Percentiles rank a stretch among this genome's conserved stretches.
Evolutionary conservation across 2,329 filamentous ascomycete genomes (phyloP).

Genomic region (Microsporum audouinii): DNA sequence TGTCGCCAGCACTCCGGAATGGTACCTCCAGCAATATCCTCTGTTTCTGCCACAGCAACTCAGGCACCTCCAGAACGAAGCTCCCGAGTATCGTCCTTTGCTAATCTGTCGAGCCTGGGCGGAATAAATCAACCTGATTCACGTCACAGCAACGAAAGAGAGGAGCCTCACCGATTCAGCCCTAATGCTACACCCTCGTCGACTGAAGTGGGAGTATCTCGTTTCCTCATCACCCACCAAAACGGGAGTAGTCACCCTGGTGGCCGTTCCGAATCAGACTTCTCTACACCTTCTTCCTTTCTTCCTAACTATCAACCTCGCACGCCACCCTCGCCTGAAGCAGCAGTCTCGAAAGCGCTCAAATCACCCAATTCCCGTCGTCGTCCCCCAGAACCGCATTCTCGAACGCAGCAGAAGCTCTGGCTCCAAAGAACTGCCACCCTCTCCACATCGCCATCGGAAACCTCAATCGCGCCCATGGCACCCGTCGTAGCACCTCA

Average conservation of each 20-base stretch:
- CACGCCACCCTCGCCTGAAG: conserved; percentile 33
- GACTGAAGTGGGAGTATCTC: conserved; percentile 38
- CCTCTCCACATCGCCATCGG: conserved; percentile 35
- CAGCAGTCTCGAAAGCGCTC: conserved; percentile 20
- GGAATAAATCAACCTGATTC: conserved; percentile 21
- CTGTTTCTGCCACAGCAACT: conserved; percentile 36
- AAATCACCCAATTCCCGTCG: conserved; percentile 24
- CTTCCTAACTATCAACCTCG: conserved; percentile 39
- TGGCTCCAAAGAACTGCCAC: conserved; percentile 38
- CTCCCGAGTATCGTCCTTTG: conserved; percentile 28
- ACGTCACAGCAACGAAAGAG: conserved; percentile 19
- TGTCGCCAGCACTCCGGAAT: conserved; percentile 32
- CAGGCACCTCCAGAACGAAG: conserved; percentile 26
- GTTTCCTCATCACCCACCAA: conserved; percentile 32
- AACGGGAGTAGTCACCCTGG: conserved; percentile 20
- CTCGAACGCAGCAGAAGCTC: conserved; percentile 39
- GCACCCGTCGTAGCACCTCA: conserved; percentile 25
- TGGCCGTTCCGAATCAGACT: conserved; percentile 33
- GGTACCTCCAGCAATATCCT: conserved; percentile 39
- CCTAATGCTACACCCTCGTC: conserved; percentile 35
- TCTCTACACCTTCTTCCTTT: conserved; percentile 37
- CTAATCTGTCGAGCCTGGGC: conserved; percentile 26
- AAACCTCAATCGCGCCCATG: conserved; percentile 24
- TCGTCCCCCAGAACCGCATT: conserved; percentile 29
- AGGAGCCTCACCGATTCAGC: conserved; percentile 9